These are phyloP conservation scores for Calocybe indica DNA, from an alignment of 768 basidiomycete species.

Conservation along the genomic window DNA sequence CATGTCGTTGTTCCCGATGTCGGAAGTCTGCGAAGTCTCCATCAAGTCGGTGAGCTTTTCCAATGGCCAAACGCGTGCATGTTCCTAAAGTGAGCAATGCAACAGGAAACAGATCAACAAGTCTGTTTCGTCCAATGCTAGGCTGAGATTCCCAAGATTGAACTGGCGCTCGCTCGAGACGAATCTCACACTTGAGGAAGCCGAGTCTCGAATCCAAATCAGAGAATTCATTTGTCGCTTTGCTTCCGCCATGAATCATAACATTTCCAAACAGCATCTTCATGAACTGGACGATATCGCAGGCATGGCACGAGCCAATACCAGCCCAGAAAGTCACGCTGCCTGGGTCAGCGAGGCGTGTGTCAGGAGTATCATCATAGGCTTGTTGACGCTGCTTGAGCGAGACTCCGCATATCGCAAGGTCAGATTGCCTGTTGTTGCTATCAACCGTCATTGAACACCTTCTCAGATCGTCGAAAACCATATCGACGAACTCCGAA, in stretches of 20 bases:
- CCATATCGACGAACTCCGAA: slow-evolving; percentile 44
- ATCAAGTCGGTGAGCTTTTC: slow-evolving; percentile 47
- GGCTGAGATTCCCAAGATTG: no score
- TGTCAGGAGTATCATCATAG: slow-evolving; percentile 55
- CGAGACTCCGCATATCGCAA: slow-evolving; percentile 30
- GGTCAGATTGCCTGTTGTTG: slow-evolving; percentile 16
- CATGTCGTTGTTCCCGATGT: slow-evolving; percentile 65
- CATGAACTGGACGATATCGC: slow-evolving; percentile 58
- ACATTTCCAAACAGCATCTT: slow-evolving; percentile 37
- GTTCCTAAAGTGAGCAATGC: no score
- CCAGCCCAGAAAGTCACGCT: slow-evolving; percentile 29
- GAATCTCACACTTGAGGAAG: slow-evolving; percentile 10
- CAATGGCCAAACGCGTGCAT: not conserved
- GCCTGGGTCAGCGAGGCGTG: slow-evolving; percentile 65
- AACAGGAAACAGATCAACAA: no score
- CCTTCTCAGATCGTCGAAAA: not conserved
- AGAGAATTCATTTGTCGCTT: slow-evolving; percentile 75
- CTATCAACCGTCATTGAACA: not conserved
- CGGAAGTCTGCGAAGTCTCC: slow-evolving; percentile 55
- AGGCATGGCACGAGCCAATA: slow-evolving; percentile 30
- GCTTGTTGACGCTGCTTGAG: slow-evolving; percentile 51
- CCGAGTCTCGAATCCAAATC: slow-evolving; percentile 59
- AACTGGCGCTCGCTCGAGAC: no score
- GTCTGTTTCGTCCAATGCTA: no score
- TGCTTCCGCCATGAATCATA: slow-evolving; percentile 38